Evolutionary conservation across 2,329 filamentous ascomycete species (phyloP).

Genomic region (Epichloe elymi): DNA sequence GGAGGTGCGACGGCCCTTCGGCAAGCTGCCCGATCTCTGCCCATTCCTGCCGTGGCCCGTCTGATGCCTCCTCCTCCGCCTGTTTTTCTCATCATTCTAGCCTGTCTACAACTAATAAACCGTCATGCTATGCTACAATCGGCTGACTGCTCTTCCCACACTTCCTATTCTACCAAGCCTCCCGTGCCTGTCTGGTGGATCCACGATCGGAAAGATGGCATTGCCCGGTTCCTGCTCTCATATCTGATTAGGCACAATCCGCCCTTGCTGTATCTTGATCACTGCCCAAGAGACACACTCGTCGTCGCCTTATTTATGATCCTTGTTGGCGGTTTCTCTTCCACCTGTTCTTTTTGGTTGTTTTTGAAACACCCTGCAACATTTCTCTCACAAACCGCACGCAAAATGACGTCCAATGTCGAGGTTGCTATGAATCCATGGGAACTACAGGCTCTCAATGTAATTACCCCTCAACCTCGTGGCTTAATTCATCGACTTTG

Average conservation of each 20-base stretch:
- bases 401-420: constrained; percentile 3
- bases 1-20: not conserved
- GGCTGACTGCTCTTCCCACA: no score
- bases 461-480: constrained; percentile 9
- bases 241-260: not conserved
- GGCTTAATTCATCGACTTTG: not conserved
- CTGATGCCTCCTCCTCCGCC: not conserved
- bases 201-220: not conserved
- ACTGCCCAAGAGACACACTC: not conserved
- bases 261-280: not conserved
- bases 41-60: not conserved
- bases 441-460: constrained; percentile 22
- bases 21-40: not conserved
- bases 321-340: no score
- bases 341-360: no score
- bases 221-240: not conserved
- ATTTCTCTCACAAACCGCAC: not conserved
- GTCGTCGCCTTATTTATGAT: no score
- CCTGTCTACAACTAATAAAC: no score
- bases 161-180: not conserved
- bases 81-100: no score
- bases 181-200: constrained; percentile 1
- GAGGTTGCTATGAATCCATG: constrained; percentile 18
- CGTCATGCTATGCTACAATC: not conserved
- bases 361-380: no score